Evolutionary conservation across 129 eudicot species (phyloP).

Genomic region (Pittosporum tobira): DNA sequence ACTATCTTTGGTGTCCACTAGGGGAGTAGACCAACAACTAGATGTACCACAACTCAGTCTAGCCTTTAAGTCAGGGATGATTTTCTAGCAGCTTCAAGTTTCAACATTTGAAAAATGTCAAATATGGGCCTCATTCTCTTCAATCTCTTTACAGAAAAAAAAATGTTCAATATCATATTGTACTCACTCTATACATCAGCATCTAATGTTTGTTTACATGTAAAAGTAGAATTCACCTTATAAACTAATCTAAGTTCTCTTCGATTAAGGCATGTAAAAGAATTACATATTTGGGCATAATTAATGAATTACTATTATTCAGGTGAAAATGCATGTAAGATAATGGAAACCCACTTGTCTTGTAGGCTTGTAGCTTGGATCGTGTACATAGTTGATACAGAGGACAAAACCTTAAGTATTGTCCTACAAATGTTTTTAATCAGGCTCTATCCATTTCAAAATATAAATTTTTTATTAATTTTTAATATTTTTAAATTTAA

Average conservation of each 20-base stretch:
- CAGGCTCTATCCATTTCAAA: no score
- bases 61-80: no score
- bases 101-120: not conserved
- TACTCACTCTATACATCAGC: not conserved
- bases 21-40: constrained; percentile 6
- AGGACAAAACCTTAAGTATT: no score
- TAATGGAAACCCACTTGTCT: not conserved
- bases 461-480: no score
- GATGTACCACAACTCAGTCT: no score
- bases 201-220: no score
- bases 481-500: no score
- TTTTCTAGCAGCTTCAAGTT: not conserved
- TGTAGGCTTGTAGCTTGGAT: not conserved
- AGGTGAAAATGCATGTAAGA: no score
- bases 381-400: not conserved
- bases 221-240: not conserved
- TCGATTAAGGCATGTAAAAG: no score
- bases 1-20: constrained; percentile 12
- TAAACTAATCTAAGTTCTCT: not conserved
- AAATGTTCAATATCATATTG: not conserved
- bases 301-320: no score
- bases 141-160: not conserved
- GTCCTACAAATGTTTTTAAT: no score
- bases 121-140: not conserved
- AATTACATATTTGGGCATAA: no score